These are phyloP conservation scores for Alloteropsis semialata DNA, from an alignment of 176 grass and related monocot species.

Conservation along the genomic window DNA sequence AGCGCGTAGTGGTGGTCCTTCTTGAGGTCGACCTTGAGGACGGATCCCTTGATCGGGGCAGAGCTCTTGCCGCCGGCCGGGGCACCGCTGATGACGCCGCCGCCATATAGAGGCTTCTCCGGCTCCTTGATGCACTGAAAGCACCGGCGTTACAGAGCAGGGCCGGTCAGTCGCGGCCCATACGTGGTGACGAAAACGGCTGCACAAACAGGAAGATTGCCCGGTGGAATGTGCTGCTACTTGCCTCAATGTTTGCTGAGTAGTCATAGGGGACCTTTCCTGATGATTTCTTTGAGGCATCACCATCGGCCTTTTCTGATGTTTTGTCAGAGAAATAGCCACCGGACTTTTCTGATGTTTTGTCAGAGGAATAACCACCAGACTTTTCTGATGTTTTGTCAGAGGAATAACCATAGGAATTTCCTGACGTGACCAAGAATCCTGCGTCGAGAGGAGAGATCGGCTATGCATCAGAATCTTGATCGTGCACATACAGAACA, in stretches of 20 bases:
- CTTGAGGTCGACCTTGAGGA: conserved; percentile 54
- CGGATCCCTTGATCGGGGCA: conserved; percentile 32
- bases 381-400: not conserved
- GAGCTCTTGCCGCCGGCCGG: conserved; percentile 29
- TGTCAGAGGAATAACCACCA: not conserved
- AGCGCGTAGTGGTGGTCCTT: conserved; percentile 53
- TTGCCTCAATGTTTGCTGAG: conserved; percentile 58
- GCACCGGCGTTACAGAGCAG: not conserved
- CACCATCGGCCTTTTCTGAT: not conserved
- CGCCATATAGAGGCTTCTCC: conserved; percentile 48
- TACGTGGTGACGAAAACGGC: not conserved
- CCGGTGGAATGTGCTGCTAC: not conserved
- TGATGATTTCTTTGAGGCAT: conserved; percentile 23
- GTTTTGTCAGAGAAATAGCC: not conserved
- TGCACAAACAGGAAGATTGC: not conserved
- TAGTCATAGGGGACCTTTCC: conserved; percentile 50
- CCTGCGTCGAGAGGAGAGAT: not conserved
- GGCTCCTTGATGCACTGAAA: conserved; percentile 61
- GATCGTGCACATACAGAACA: not conserved
- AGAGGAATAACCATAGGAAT: not conserved
- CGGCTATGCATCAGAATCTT: conserved; percentile 8
- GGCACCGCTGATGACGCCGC: conserved; percentile 50
- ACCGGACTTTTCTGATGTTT: not conserved
- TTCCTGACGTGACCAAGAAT: conserved; percentile 34
- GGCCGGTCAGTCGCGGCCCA: not conserved